A percentile compares a stretch with the other conserved stretches of the same genome.
These are phyloP conservation scores for Plasmodium blacklocki DNA, from an alignment of 169 alveolate species.

Conservation along the genomic window DNA sequence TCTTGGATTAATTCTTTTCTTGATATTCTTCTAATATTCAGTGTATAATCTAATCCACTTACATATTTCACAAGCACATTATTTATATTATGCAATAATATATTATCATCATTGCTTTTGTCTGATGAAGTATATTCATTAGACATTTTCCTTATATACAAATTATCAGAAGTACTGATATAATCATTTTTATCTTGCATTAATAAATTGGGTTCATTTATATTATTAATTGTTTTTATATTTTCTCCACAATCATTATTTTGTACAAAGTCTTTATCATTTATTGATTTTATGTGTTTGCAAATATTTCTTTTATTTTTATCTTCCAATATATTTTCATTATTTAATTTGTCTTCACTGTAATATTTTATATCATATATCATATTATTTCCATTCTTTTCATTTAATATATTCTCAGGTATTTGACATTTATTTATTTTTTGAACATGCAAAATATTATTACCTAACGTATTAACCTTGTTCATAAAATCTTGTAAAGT, in stretches of 20 bases:
- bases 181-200: constrained; percentile 5
- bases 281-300: not conserved
- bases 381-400: constrained; percentile 1
- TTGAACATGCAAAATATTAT: constrained; percentile 20
- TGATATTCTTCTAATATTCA: constrained; percentile 68
- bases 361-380: not conserved
- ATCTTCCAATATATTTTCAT: not conserved
- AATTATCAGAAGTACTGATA: not conserved
- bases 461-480: constrained; percentile 14
- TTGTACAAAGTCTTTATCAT: not conserved
- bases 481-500: constrained; percentile 30
- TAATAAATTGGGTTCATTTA: constrained; percentile 14
- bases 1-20: constrained; percentile 36
- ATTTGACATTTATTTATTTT: not conserved
- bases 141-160: not conserved
- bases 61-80: constrained; percentile 43
- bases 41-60: constrained; percentile 47
- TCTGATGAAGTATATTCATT: constrained; percentile 7
- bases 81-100: constrained; percentile 19
- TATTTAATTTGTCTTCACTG: constrained; percentile 4
- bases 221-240: not conserved
- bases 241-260: not conserved
- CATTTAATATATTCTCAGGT: not conserved
- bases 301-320: constrained; percentile 4
- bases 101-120: constrained; percentile 5